Conservation (phyloP, 2,329 filamentous ascomycete species). For the Aspergillus puulaauensis region DNA sequence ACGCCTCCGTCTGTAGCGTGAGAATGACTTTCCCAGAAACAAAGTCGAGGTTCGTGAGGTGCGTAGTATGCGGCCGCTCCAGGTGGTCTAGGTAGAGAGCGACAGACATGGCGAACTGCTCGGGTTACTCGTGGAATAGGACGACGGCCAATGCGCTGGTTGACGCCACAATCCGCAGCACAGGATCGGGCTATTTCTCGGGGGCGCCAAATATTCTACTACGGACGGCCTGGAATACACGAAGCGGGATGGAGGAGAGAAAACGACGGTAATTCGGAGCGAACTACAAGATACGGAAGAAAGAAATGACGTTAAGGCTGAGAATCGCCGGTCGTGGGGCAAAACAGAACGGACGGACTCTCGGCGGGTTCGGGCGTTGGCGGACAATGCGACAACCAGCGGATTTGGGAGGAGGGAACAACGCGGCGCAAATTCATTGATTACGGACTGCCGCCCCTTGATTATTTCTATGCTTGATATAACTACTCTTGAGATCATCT, state of each 20-base stretch:
- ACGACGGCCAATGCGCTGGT: background rate
- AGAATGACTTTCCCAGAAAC: constrained; percentile 48
- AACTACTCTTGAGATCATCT: background rate
- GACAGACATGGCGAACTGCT: constrained; percentile 44
- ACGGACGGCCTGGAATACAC: background rate
- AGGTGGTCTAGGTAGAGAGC: constrained; percentile 37
- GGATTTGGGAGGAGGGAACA: background rate
- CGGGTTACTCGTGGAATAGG: constrained; percentile 2
- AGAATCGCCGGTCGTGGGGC: constrained; percentile 14
- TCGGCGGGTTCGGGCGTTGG: constrained; percentile 8
- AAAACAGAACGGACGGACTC: background rate
- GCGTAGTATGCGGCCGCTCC: constrained; percentile 40
- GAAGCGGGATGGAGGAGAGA: background rate
- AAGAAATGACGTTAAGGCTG: constrained; percentile 8
- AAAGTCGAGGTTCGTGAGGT: constrained; percentile 51
- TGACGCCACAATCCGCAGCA: background rate
- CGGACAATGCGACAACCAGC: background rate
- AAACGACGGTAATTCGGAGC: constrained; percentile 2
- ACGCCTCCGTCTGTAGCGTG: constrained; percentile 40
- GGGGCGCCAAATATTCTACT: background rate
- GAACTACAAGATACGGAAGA: constrained; percentile 6
- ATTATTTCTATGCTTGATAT: background rate
- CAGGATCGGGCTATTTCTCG: background rate
- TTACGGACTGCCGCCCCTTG: background rate
- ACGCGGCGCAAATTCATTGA: background rate